These are phyloP conservation scores for Suhomyces kilbournensis DNA, from an alignment of 805 yeast genomes.

Conservation along the genomic window DNA sequence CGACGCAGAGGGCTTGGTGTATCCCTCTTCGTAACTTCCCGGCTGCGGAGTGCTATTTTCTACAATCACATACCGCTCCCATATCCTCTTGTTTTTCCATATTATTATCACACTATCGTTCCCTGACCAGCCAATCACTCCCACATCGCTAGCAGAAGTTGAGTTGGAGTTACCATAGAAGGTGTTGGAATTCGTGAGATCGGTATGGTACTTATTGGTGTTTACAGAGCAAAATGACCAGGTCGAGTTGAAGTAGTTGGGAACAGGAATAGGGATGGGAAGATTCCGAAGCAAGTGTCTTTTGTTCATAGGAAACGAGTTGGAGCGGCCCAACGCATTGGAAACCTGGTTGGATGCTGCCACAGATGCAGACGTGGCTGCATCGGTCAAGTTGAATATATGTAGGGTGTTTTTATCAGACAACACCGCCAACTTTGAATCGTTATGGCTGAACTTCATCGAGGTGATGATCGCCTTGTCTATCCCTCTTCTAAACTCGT, in stretches of 20 bases:
- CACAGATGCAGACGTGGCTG: neutral
- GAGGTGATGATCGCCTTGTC: slow-evolving; percentile 81
- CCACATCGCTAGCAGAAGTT: slow-evolving; percentile 21
- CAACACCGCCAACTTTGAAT: slow-evolving; percentile 73
- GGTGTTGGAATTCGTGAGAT: slow-evolving; percentile 2
- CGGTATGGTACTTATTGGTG: slow-evolving; percentile 38
- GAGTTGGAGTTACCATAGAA: neutral
- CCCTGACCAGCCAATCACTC: slow-evolving; percentile 66
- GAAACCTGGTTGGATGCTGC: neutral
- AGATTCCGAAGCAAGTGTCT: slow-evolving; percentile 63
- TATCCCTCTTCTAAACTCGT: slow-evolving; percentile 85
- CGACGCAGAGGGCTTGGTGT: slow-evolving; percentile 10
- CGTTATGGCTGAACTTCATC: slow-evolving; percentile 79
- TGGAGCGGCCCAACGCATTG: slow-evolving; percentile 1
- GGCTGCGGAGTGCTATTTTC: slow-evolving; percentile 32
- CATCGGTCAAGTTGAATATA: slow-evolving; percentile 55
- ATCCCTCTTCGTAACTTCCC: slow-evolving; percentile 5
- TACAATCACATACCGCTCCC: slow-evolving; percentile 82
- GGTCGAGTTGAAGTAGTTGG: slow-evolving; percentile 70
- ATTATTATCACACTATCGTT: slow-evolving; percentile 70
- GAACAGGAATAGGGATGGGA: slow-evolving; percentile 59
- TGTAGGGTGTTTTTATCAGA: slow-evolving; percentile 90
- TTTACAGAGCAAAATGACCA: slow-evolving; percentile 86
- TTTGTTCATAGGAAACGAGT: slow-evolving; percentile 40
- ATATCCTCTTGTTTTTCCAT: slow-evolving; percentile 69